Percentiles rank a stretch among this genome's conserved stretches.
Conservation (phyloP, 805 yeast species). For the Candida glaebosa region DNA sequence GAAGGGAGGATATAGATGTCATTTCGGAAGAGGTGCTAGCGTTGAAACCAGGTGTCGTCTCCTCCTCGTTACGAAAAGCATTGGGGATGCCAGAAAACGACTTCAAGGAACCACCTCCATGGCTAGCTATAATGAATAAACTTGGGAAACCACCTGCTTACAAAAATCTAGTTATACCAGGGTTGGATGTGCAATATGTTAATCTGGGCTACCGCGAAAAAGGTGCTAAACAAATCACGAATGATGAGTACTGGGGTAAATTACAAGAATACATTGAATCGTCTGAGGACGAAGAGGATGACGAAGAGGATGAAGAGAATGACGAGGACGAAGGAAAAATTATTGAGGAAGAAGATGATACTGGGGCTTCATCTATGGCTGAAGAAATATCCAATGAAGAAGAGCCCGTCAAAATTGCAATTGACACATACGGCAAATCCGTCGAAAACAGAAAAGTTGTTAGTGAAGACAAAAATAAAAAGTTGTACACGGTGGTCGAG, state of each 20-base stretch:
- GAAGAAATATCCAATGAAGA: conserved; percentile 53
- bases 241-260: conserved; percentile 31
- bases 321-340: conserved; percentile 47
- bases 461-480: conserved; percentile 6
- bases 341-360: conserved; percentile 16
- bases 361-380: conserved; percentile 1
- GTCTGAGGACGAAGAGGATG: conserved; percentile 24
- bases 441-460: not conserved
- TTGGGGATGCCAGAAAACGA: conserved; percentile 57
- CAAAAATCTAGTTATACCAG: conserved; percentile 57
- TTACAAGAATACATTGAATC: conserved; percentile 27
- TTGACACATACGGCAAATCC: conserved; percentile 1
- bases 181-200: conserved; percentile 33
- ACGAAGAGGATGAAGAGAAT: conserved; percentile 52
- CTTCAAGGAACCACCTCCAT: conserved; percentile 59
- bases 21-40: conserved; percentile 27
- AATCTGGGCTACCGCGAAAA: conserved; percentile 32
- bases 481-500: conserved; percentile 20
- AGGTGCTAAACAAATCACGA: conserved; percentile 10
- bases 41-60: conserved; percentile 65
- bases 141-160: conserved; percentile 85
- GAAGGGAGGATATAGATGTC: conserved; percentile 53
- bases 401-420: conserved; percentile 16
- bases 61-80: conserved; percentile 61
- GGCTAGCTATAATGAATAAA: conserved; percentile 67